Evolutionary conservation across 306 rosid genomes (phyloP).

Genomic region (Cucurbita pepo): DNA sequence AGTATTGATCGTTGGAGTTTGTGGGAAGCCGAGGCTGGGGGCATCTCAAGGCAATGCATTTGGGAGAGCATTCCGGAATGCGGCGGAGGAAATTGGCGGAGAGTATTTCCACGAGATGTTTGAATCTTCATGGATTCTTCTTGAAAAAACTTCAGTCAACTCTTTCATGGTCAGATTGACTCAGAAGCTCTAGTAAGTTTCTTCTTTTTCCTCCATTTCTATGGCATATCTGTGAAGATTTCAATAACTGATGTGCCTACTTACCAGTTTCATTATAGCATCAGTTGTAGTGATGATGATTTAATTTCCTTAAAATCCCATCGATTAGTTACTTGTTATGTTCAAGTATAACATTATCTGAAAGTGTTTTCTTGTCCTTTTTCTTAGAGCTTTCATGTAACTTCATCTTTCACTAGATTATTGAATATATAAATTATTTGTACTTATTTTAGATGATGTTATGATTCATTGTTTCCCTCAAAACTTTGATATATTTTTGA

Average conservation of each 20-base stretch:
- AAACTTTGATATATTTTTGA: background rate
- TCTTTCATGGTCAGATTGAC: constrained; percentile 86
- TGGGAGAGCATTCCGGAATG: constrained; percentile 68
- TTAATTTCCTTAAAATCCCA: background rate
- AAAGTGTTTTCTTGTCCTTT: background rate
- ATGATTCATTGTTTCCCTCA: background rate
- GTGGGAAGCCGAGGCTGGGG: constrained; percentile 89
- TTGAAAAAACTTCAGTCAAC: constrained; percentile 54
- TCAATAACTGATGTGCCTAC: background rate
- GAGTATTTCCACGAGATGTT: constrained; percentile 85
- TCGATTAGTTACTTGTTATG: background rate
- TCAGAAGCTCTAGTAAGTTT: constrained; percentile 31
- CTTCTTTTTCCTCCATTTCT: background rate
- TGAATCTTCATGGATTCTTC: constrained; percentile 87
- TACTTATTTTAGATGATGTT: background rate
- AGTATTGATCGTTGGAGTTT: constrained; percentile 75
- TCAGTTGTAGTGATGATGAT: background rate
- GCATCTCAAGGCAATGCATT: constrained; percentile 78
- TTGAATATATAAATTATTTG: background rate
- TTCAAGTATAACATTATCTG: background rate
- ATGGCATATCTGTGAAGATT: background rate
- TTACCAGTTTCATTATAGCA: background rate
- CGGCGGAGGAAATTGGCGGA: constrained; percentile 56
- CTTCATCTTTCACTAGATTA: background rate
- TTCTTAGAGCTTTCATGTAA: background rate